A percentile compares a stretch with the other conserved stretches of the same genome.
These are phyloP conservation scores for Pisolithus marmoratus DNA, from an alignment of 768 basidiomycete species.

Conservation along the genomic window DNA sequence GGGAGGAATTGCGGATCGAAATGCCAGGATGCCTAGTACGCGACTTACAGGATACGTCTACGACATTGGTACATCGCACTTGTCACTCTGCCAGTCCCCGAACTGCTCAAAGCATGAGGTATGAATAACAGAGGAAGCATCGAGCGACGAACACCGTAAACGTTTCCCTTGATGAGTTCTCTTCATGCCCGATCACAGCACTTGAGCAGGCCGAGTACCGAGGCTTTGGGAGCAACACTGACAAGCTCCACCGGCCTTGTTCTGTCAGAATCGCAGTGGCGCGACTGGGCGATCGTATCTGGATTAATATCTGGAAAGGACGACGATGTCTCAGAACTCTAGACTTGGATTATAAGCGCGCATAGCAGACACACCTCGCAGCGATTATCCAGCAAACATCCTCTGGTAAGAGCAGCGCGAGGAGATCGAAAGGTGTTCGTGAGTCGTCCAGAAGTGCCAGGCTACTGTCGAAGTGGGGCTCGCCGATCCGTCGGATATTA, in stretches of 20 bases:
- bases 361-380: conserved; percentile 57
- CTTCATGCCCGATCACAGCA: conserved; percentile 79
- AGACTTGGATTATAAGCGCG: conserved; percentile 5
- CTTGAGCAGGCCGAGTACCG: conserved; percentile 66
- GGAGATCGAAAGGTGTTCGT: conserved; percentile 54
- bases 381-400: conserved; percentile 86
- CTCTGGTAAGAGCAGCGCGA: conserved; percentile 58
- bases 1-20: conserved; percentile 49
- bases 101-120: conserved; percentile 37
- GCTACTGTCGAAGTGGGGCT: conserved; percentile 86
- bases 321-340: conserved; percentile 9
- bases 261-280: conserved; percentile 29
- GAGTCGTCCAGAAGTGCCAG: conserved; percentile 41
- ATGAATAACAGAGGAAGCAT: conserved; percentile 7
- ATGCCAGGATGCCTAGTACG: conserved; percentile 43
- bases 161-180: conserved; percentile 68
- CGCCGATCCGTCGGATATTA: conserved; percentile 62
- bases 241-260: conserved; percentile 56
- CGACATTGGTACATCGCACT: conserved; percentile 72
- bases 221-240: conserved; percentile 61
- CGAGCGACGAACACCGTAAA: conserved; percentile 63
- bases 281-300: conserved; percentile 34
- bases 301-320: conserved; percentile 54
- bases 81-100: conserved; percentile 89
- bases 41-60: conserved; percentile 55